Evolutionary conservation across 352 stramenopile species (phyloP).

Genomic region (Phytophthora crassamura): DNA sequence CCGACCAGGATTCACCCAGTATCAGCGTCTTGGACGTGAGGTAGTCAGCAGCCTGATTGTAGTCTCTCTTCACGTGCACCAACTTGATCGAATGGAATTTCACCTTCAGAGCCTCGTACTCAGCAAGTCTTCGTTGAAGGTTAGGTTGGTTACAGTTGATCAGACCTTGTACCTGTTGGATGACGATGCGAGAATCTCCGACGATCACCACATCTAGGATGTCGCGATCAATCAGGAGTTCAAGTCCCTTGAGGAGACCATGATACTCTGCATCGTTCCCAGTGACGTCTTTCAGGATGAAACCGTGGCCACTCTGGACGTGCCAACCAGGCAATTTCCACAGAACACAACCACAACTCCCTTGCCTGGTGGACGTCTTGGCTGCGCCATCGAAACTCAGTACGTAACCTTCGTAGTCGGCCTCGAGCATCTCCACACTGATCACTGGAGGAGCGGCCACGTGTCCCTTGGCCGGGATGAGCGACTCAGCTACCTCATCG

Average conservation of each 20-base stretch:
- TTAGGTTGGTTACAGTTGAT: slow-evolving; percentile 13
- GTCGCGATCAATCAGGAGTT: background rate
- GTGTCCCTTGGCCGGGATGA: slow-evolving; percentile 2
- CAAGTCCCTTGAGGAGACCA: background rate
- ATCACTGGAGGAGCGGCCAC: background rate
- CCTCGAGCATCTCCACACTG: slow-evolving; percentile 4
- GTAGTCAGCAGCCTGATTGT: too few species aligned
- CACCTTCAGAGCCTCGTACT: background rate
- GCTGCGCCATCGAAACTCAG: slow-evolving; percentile 9
- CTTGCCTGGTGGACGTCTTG: background rate
- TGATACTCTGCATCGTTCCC: slow-evolving; percentile 9
- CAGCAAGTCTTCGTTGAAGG: background rate
- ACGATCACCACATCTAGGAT: background rate
- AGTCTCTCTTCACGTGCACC: background rate
- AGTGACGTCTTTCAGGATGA: slow-evolving; percentile 1
- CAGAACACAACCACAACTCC: background rate
- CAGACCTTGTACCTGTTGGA: slow-evolving; percentile 2
- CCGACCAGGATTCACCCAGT: too few species aligned
- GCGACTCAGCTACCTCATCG: background rate
- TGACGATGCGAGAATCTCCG: background rate
- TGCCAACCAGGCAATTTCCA: slow-evolving; percentile 7
- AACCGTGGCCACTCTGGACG: background rate
- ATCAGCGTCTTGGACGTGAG: too few species aligned
- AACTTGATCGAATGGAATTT: background rate
- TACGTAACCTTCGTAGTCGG: background rate